A percentile compares a stretch with the other conserved stretches of the same genome.
Conservation (phyloP, 1,284 basidiomycete species). For the Pseudozyma sp. region DNA sequence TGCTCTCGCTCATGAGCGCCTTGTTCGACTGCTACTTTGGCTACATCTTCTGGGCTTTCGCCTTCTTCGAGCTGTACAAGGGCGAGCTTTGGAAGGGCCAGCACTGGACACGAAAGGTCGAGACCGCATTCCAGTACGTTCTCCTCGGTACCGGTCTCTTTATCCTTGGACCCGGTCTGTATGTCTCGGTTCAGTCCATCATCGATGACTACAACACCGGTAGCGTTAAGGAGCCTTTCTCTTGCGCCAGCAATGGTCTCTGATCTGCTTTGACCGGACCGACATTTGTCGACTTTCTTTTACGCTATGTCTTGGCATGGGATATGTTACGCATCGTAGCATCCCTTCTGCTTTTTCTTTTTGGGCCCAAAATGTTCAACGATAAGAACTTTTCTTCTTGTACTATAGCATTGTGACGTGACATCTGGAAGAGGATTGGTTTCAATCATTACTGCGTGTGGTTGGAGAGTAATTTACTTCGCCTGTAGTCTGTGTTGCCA, state of each 20-base stretch:
- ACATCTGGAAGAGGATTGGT: not conserved
- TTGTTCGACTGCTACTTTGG: constrained; percentile 69
- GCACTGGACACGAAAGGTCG: constrained; percentile 43
- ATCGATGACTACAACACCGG: constrained; percentile 69
- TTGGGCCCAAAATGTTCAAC: not conserved
- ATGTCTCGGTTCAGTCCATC: constrained; percentile 70
- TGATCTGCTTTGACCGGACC: constrained; percentile 10
- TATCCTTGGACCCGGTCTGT: constrained; percentile 72
- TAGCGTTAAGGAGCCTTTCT: constrained; percentile 56
- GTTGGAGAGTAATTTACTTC: no score
- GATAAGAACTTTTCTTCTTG: not conserved
- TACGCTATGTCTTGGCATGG: not conserved
- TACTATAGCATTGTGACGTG: not conserved
- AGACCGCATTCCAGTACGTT: constrained; percentile 69
- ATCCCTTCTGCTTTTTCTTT: not conserved
- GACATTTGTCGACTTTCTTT: not conserved
- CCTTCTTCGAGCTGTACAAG: constrained; percentile 70
- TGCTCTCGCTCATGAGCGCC: constrained; percentile 70
- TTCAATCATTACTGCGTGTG: not conserved
- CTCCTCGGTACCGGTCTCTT: constrained; percentile 70
- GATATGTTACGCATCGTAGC: not conserved
- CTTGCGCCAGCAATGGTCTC: constrained; percentile 55
- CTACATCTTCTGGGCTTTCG: constrained; percentile 72
- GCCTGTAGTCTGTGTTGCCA: no score
- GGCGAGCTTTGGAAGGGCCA: constrained; percentile 63